Evolutionary conservation across 2,329 filamentous ascomycete species (phyloP), one percentile per base, ranked within the genome.

Genomic region (Aspergillus japonicus): DNA sequence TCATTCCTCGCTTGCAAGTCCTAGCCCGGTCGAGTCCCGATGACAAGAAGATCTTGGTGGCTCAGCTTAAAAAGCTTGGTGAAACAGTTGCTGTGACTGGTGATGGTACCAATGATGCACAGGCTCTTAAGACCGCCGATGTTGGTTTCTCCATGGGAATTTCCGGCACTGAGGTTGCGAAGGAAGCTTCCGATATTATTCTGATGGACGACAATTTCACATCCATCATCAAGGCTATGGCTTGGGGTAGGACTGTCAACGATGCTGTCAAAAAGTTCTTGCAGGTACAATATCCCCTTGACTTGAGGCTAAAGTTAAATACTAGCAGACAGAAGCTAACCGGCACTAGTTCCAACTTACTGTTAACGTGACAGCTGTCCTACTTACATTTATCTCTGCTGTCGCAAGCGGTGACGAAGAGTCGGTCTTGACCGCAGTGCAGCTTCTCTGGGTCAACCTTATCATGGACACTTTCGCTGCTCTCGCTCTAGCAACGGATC

Each of bases 101-200:
- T 66, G 90, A 94, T 69, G 90, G 90, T 57, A 93, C 90, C 67
- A 94, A 94, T 72, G 90, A 94, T 75, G 90, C 89, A 4, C 90
- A 90, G 26, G 90, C 90, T 53, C 82, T 94, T 52, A 92, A 91
- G 77, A 88, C 88, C 68, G 90, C 90, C 6, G 90, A 94, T 70
- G 88, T 94, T 52, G 90, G 90, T 26, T 93, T 94, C 76, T 91
- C 90, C 19, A 94, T 94, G 90, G 90, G 90, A 66, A 91, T 93
- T 56, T 84, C 90, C 14, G 90, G 90, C 62, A 93, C 90, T 0
- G 90, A 93, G 73, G 90, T 94, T 44, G 90, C 90, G 50, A 93
- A 93, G 76, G 90, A 94, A 75, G 90, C 90, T 1, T 93, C 90
- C 7, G 89, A 89, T 42, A 94, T 94, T 62, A 92, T 94, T 67